A percentile compares a stretch with the other conserved stretches of the same genome.
Evolutionary conservation across 2,329 filamentous ascomycete genomes (phyloP).

Genomic region (Pseudocercospora crystallina): DNA sequence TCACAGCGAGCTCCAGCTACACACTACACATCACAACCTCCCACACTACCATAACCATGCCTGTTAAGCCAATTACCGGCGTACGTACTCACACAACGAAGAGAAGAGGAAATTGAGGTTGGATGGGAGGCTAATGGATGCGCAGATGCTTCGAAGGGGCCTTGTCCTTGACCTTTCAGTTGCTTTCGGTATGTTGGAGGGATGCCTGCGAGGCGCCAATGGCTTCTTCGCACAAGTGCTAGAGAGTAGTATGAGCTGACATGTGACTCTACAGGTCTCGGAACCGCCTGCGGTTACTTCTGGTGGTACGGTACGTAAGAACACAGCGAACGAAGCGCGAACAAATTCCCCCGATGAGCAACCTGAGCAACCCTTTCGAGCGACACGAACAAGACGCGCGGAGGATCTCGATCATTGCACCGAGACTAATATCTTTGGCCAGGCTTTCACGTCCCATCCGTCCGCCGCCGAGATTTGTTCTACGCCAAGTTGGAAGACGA

Average conservation of each 20-base stretch:
- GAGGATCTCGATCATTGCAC: constrained; percentile 2
- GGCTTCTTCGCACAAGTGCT: not conserved
- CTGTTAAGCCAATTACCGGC: constrained; percentile 52
- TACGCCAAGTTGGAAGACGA: constrained; percentile 65
- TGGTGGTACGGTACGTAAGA: constrained; percentile 64
- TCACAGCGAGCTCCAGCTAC: no score
- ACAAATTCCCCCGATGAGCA: not conserved
- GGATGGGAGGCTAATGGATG: not conserved
- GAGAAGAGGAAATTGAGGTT: constrained; percentile 26
- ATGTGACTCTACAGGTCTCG: constrained; percentile 53
- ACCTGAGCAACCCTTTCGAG: not conserved
- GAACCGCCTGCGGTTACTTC: constrained; percentile 62
- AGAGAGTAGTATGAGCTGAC: constrained; percentile 2
- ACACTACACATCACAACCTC: no score
- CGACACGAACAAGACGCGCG: not conserved
- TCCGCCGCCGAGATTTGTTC: constrained; percentile 62
- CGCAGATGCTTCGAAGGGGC: constrained; percentile 64
- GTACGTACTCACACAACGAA: constrained; percentile 36
- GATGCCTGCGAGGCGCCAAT: constrained; percentile 2
- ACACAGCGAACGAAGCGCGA: not conserved
- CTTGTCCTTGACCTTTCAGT: constrained; percentile 67
- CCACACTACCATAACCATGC: no score
- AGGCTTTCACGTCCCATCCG: constrained; percentile 66
- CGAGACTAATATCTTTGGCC: constrained; percentile 2
- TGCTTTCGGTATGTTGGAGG: constrained; percentile 58